These are phyloP conservation scores for Microascus cirrosus DNA, from an alignment of 2,329 filamentous ascomycete species.

Conservation along the genomic window DNA sequence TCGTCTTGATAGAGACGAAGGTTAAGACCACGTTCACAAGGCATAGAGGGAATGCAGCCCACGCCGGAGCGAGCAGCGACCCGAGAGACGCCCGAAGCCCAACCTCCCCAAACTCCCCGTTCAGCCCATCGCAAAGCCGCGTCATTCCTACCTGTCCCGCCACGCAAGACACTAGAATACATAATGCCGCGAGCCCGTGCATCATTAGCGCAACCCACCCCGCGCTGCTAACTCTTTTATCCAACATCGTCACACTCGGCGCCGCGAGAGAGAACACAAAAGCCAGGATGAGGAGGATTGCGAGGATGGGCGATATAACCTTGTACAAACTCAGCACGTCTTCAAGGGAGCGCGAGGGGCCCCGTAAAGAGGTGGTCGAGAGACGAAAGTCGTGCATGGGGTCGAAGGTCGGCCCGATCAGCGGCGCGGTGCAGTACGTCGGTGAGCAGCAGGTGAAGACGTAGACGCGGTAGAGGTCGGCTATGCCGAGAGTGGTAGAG, in stretches of 20 bases:
- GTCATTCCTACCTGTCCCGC: not conserved
- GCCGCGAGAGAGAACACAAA: slow-evolving; percentile 11
- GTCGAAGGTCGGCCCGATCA: slow-evolving; percentile 18
- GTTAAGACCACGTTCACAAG: not conserved
- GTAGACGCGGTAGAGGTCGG: slow-evolving; percentile 17
- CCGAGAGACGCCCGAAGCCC: not conserved
- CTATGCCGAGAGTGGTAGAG: slow-evolving; percentile 15
- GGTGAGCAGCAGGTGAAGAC: slow-evolving; percentile 18
- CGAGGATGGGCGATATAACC: slow-evolving; percentile 15
- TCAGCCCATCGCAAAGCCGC: not conserved
- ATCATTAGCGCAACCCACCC: not conserved
- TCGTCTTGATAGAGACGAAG: not conserved
- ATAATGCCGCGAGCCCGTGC: not conserved
- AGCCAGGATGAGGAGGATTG: slow-evolving; percentile 16
- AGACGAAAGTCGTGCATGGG: slow-evolving; percentile 19
- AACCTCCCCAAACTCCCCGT: not conserved
- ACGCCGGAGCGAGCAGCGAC: not conserved
- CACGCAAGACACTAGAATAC: not conserved
- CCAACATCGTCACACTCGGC: not conserved
- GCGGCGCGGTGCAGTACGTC: slow-evolving; percentile 14
- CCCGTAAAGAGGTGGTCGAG: slow-evolving; percentile 11
- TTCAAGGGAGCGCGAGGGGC: slow-evolving; percentile 9
- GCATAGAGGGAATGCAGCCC: not conserved
- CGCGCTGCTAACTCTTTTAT: not conserved
- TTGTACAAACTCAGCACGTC: slow-evolving; percentile 15